Evolutionary conservation across 805 yeast species (phyloP).

Genomic region (Yamadazyma olivae): DNA sequence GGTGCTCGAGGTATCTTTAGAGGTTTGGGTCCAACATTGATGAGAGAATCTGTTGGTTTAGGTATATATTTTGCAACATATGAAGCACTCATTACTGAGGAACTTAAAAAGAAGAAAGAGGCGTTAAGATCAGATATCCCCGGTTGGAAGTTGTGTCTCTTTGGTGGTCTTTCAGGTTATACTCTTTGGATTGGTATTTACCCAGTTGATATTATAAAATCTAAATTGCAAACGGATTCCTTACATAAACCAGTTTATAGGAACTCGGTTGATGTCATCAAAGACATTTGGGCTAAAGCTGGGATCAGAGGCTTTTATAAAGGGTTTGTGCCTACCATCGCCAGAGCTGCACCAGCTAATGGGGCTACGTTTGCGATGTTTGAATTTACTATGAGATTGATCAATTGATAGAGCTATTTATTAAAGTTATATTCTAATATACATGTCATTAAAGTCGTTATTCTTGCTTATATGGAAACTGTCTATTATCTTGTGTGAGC

Average conservation of each 20-base stretch:
- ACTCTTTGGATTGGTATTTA: conserved; percentile 82
- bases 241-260: conserved; percentile 57
- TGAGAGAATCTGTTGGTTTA: conserved; percentile 84
- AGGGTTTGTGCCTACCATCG: conserved; percentile 88
- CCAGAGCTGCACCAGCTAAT: conserved; percentile 97
- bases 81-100: conserved; percentile 78
- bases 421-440: not conserved
- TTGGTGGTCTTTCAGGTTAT: conserved; percentile 90
- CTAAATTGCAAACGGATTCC: conserved; percentile 72
- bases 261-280: conserved; percentile 57
- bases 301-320: conserved; percentile 81
- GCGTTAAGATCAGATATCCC: conserved; percentile 71
- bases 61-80: conserved; percentile 88
- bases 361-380: conserved; percentile 96
- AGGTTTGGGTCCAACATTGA: conserved; percentile 79
- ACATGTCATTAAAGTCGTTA: not conserved
- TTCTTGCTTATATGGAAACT: not conserved
- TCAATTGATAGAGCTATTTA: conserved; percentile 21
- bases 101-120: conserved; percentile 45
- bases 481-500: not conserved
- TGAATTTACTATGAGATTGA: conserved; percentile 78
- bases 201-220: conserved; percentile 90
- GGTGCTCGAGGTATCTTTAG: conserved; percentile 66
- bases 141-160: conserved; percentile 80
- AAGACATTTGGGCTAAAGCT: conserved; percentile 47